These are phyloP conservation scores for Euphorbia tirucalli DNA, from an alignment of 345 rosid species.

Conservation along the genomic window DNA sequence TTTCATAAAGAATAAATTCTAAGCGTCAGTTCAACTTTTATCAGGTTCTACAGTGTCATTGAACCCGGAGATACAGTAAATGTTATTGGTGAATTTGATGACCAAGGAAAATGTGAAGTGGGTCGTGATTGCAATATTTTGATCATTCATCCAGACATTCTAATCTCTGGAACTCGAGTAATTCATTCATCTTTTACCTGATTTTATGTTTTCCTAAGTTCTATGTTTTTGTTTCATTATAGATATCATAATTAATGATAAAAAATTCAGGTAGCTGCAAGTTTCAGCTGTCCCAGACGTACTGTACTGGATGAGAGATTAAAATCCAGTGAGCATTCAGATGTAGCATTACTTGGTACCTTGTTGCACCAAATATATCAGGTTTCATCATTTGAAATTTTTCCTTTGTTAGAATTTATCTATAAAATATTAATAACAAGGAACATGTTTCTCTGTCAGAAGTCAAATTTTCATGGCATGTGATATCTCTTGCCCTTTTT, in stretches of 20 bases:
- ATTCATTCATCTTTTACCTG: conserved; percentile 1
- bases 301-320: conserved; percentile 91
- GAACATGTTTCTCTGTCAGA: conserved; percentile 16
- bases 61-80: conserved; percentile 95
- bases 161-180: conserved; percentile 95
- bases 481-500: conserved; percentile 28
- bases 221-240: not conserved
- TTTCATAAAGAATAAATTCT: conserved; percentile 15
- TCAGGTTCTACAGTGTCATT: conserved; percentile 75
- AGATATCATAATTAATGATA: not conserved
- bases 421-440: not conserved
- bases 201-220: conserved; percentile 12
- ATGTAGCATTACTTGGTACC: conserved; percentile 81
- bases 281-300: conserved; percentile 86
- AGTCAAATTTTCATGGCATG: not conserved
- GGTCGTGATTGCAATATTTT: conserved; percentile 59
- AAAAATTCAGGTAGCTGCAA: conserved; percentile 68
- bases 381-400: conserved; percentile 39
- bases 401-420: conserved; percentile 4
- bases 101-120: conserved; percentile 69
- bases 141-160: conserved; percentile 81
- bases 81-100: conserved; percentile 82
- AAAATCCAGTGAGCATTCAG: conserved; percentile 65
- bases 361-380: conserved; percentile 93
- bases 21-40: conserved; percentile 15